Percentiles rank a stretch among this genome's conserved stretches.
phyloP scores from a whole-genome alignment of 1,139 yeast genomes.

The Geotrichum carabidarum region DNA sequence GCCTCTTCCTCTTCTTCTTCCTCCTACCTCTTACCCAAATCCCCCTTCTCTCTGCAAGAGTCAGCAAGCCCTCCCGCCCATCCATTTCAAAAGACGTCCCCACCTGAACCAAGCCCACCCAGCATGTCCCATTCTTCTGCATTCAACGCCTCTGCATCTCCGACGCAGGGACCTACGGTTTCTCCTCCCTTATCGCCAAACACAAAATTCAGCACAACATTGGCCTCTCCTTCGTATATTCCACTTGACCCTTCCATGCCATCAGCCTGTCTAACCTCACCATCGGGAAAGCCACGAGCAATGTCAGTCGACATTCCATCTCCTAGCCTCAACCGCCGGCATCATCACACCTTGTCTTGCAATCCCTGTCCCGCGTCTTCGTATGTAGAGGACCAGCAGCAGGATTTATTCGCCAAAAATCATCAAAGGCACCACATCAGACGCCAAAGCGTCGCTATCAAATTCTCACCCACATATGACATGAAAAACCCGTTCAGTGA shows the following conservation, averaged over 20 bases:
- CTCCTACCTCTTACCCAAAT: neutral
- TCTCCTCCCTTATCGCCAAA: neutral
- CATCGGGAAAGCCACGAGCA: neutral
- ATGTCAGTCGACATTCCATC: neutral
- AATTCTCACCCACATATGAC: slow-evolving; percentile 23
- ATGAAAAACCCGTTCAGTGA: neutral
- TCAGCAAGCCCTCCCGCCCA: neutral
- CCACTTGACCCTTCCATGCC: no score
- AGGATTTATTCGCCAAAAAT: neutral
- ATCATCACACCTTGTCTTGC: neutral
- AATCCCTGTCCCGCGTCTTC: neutral
- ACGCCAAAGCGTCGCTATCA: slow-evolving; percentile 30
- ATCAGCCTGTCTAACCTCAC: no score
- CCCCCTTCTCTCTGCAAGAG: neutral
- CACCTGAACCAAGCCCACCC: no score
- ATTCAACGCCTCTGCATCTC: neutral
- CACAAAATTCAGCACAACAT: neutral
- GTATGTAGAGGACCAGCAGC: neutral
- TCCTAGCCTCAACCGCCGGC: neutral
- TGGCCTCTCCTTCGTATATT: neutral
- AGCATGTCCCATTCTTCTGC: neutral
- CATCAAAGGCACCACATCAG: slow-evolving; percentile 15
- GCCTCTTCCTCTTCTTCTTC: neutral
- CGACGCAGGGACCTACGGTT: neutral
- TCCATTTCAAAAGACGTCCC: neutral